Conservation (phyloP, 1,284 basidiomycete genomes). For the Ganoderma lucidum region DNA sequence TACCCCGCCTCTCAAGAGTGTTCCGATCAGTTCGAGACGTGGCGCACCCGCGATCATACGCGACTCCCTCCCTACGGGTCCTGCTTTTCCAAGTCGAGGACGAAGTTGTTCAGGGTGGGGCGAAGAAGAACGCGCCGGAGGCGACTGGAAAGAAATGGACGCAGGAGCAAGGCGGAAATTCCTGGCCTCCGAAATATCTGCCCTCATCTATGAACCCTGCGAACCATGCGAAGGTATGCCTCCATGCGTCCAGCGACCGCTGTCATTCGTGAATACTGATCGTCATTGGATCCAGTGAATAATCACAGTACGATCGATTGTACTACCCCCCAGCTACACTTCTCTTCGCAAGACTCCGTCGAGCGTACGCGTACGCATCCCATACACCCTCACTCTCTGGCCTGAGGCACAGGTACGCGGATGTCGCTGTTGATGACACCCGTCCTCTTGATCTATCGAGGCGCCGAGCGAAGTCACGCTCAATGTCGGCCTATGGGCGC, state of each 20-base stretch:
- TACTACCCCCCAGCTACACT: not conserved
- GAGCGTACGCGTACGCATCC: not conserved
- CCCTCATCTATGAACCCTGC: not conserved
- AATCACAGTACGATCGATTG: not conserved
- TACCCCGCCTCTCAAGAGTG: not conserved
- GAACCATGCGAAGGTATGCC: not conserved
- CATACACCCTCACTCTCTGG: not conserved
- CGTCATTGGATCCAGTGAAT: not conserved
- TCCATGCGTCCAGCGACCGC: not conserved
- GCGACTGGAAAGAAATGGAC: not conserved
- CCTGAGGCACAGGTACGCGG: constrained; percentile 6
- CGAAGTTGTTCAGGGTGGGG: not conserved
- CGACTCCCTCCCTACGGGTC: not conserved
- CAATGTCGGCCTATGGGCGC: not conserved
- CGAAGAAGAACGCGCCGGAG: not conserved
- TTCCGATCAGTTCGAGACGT: not conserved
- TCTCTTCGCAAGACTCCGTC: not conserved
- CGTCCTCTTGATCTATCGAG: constrained; percentile 15
- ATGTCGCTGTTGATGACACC: constrained; percentile 15
- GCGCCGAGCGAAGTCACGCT: not conserved
- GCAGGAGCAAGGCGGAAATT: not conserved
- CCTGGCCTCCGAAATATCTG: not conserved
- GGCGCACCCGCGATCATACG: too few relatives aligned
- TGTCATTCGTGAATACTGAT: not conserved
- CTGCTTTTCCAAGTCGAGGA: not conserved